These are phyloP conservation scores for Biancaea sappan DNA, from an alignment of 306 rosid species.

Conservation along the genomic window DNA sequence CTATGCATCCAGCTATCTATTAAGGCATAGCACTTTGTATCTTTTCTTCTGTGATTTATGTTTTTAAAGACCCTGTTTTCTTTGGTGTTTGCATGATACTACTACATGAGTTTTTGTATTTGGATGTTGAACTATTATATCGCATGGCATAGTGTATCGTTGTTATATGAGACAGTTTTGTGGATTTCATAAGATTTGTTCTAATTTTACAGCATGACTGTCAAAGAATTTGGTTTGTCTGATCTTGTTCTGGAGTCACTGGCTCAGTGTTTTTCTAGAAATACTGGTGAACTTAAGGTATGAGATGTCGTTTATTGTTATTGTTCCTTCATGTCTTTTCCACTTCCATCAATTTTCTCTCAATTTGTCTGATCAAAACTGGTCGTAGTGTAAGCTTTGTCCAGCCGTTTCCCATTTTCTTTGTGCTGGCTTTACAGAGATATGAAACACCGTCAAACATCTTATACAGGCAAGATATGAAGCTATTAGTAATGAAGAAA, in stretches of 20 bases:
- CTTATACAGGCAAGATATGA: constrained; percentile 98
- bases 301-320: constrained; percentile 4
- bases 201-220: constrained; percentile 70
- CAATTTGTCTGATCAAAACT: constrained; percentile 52
- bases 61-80: neutral
- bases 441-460: constrained; percentile 93
- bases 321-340: constrained; percentile 14
- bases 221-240: constrained; percentile 72
- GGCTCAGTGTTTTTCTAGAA: constrained; percentile 80
- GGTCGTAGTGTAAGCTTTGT: constrained; percentile 80
- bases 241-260: constrained; percentile 72
- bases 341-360: constrained; percentile 35
- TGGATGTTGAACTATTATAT: neutral
- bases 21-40: neutral
- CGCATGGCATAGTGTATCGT: neutral
- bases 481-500: constrained; percentile 60
- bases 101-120: neutral
- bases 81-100: neutral
- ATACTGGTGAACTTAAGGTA: constrained; percentile 79
- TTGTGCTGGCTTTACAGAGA: constrained; percentile 97
- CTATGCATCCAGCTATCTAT: neutral
- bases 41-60: constrained; percentile 6
- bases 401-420: constrained; percentile 94
- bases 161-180: constrained; percentile 27
- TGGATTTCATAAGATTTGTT: constrained; percentile 32